Evolutionary conservation across 2,329 filamentous ascomycete genomes (phyloP), one percentile per base, ranked within the genome.

Genomic region (Epichloe coenophiala): DNA sequence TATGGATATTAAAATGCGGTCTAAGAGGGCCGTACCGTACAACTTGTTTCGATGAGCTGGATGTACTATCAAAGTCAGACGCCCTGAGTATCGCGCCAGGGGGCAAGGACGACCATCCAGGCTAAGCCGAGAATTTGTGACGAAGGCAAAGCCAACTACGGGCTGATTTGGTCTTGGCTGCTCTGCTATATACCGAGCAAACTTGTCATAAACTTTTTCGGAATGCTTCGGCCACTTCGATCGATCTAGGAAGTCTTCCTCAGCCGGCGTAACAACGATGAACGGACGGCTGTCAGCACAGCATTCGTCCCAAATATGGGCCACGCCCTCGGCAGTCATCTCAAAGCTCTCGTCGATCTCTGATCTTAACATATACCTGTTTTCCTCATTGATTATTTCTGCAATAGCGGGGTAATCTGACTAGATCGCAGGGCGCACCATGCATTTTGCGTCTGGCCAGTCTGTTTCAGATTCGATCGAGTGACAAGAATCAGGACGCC

Each of bases 21-120:
- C 84, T 7, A 94, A 62, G 1, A 95, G 71, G 27, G 80, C 83
- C 4, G 75, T 77, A 2, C 83, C 88, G 45, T 90, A 70, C 1
- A 80, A 74, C 50, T 80, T 74, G 11, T 70, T 70, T n/a, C 76
- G 72, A 57, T 75, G 73, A 0, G 75, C 63, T 0, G 71, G 73
- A 50, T 80, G 71, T 1, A 90, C 80, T 50, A 80, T 81, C 2
- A 90, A 56, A 7, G 81, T 77, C 11, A 88, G 61, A 48, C 79
- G 77, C 9, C 76, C 80, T 0, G 77, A 74, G 49, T 71, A 78
- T 5, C 76, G 72, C 13, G 74, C 75, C 47, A 56, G 59, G 1
- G 55, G 47, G 35, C 59, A 63, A 13, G 53, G 31, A 7, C 44
- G 31, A 1, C 55, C 66, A 1, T 70, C 68, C 8, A 77, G 62